A percentile compares a stretch with the other conserved stretches of the same genome.
Conservation (phyloP, 2,329 filamentous ascomycete genomes). For the Ophiocordyceps australis region DNA sequence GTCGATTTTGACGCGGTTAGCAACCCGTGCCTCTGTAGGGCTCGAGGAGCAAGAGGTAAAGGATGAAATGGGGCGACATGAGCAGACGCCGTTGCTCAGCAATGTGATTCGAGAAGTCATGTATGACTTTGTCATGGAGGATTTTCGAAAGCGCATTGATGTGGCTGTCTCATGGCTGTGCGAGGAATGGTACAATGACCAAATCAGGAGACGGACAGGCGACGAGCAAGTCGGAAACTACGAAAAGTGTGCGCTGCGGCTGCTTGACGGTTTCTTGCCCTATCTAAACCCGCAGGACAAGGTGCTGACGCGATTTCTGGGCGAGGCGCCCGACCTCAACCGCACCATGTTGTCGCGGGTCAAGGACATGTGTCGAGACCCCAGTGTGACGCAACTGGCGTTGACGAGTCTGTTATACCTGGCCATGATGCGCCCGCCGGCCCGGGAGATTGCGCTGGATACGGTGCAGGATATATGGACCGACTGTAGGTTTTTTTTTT, state of each 20-base stretch:
- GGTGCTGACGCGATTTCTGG: slow-evolving; percentile 75
- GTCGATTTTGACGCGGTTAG: slow-evolving; percentile 68
- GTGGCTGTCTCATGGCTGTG: slow-evolving; percentile 86
- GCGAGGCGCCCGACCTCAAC: slow-evolving; percentile 73
- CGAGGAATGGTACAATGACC: slow-evolving; percentile 96
- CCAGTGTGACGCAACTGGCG: slow-evolving; percentile 43
- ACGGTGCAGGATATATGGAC: slow-evolving; percentile 49
- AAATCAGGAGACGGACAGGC: slow-evolving; percentile 21
- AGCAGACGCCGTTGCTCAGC: slow-evolving; percentile 40
- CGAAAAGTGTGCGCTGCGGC: slow-evolving; percentile 56
- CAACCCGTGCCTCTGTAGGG: slow-evolving; percentile 58
- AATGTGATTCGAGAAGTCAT: slow-evolving; percentile 65
- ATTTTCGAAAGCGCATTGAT: slow-evolving; percentile 80
- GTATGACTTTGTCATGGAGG: slow-evolving; percentile 74
- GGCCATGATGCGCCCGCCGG: slow-evolving; percentile 49
- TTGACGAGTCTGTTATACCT: slow-evolving; percentile 48
- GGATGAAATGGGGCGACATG: slow-evolving; percentile 42
- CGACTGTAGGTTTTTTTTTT: slow-evolving; percentile 33
- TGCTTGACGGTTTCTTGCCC: slow-evolving; percentile 78
- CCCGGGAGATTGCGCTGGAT: slow-evolving; percentile 43
- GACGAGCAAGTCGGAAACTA: slow-evolving; percentile 46
- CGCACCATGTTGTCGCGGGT: slow-evolving; percentile 55
- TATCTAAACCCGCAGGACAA: slow-evolving; percentile 89
- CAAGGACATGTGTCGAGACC: slow-evolving; percentile 46
- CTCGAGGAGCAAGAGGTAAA: slow-evolving; percentile 44